Conservation (phyloP, 805 yeast genomes). For the Limtongia smithiae region DNA sequence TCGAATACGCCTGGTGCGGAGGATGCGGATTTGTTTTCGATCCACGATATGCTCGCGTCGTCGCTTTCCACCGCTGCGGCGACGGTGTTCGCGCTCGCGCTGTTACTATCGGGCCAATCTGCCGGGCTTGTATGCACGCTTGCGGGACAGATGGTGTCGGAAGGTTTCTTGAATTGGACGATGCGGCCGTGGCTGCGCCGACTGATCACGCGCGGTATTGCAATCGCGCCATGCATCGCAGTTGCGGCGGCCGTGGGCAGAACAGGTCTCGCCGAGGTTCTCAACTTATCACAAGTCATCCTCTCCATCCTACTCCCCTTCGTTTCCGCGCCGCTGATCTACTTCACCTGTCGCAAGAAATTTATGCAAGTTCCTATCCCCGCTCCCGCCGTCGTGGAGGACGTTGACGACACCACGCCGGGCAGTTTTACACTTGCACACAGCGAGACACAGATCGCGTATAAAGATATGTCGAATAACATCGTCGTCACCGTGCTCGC, state of each 20-base stretch:
- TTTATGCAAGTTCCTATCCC: conserved; percentile 52
- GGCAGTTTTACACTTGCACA: conserved; percentile 8
- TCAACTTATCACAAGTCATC: conserved; percentile 83
- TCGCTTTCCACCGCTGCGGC: conserved; percentile 75
- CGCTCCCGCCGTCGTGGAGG: conserved; percentile 11
- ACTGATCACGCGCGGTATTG: conserved; percentile 68
- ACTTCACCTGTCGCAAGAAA: conserved; percentile 65
- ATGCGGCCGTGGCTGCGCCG: conserved; percentile 77
- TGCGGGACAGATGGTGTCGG: conserved; percentile 85
- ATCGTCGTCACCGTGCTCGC: conserved; percentile 55
- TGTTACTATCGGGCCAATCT: conserved; percentile 79
- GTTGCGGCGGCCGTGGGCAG: conserved; percentile 72
- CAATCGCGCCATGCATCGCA: conserved; percentile 77
- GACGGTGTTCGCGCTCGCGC: conserved; percentile 76
- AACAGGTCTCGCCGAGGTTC: conserved; percentile 63
- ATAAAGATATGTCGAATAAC: conserved; percentile 47
- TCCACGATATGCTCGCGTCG: conserved; percentile 58
- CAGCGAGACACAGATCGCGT: not conserved
- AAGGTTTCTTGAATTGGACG: conserved; percentile 83
- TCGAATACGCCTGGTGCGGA: conserved; percentile 59
- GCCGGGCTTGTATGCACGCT: conserved; percentile 93
- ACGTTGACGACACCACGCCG: not conserved
- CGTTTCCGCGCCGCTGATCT: conserved; percentile 78
- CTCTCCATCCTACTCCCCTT: conserved; percentile 79
- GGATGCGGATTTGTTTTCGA: conserved; percentile 78